Evolutionary conservation across 2,329 filamentous ascomycete species (phyloP).

Genomic region (Xylaria sp.): DNA sequence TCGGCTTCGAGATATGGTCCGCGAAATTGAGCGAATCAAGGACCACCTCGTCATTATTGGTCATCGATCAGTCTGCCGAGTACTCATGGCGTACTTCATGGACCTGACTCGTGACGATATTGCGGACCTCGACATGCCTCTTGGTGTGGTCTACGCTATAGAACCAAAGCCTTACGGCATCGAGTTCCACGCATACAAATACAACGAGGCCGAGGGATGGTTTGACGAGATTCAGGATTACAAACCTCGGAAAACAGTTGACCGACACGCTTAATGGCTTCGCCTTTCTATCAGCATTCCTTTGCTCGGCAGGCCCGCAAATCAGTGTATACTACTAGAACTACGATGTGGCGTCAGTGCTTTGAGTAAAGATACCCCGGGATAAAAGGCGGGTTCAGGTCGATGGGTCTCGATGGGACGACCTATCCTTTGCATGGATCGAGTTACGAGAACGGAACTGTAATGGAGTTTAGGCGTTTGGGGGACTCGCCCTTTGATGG

Average conservation of each 20-base stretch:
- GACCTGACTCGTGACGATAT: constrained; percentile 90
- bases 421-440: constrained; percentile 13
- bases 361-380: constrained; percentile 26
- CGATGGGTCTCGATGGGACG: constrained; percentile 9
- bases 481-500: background rate
- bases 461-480: constrained; percentile 21
- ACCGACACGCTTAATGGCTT: constrained; percentile 43
- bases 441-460: constrained; percentile 5
- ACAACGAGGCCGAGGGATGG: constrained; percentile 76
- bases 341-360: constrained; percentile 18
- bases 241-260: constrained; percentile 67
- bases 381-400: constrained; percentile 15
- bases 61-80: constrained; percentile 88
- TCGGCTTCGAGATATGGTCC: constrained; percentile 90
- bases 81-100: constrained; percentile 95
- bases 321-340: constrained; percentile 25
- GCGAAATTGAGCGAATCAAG: constrained; percentile 95
- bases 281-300: background rate
- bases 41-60: constrained; percentile 93
- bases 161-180: constrained; percentile 98
- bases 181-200: constrained; percentile 94
- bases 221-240: constrained; percentile 90
- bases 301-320: constrained; percentile 5
- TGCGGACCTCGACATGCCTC: constrained; percentile 89
- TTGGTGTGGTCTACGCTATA: constrained; percentile 92